These are phyloP conservation scores for Epichloe elymi DNA, from an alignment of 2,329 filamentous ascomycete species.

Conservation along the genomic window DNA sequence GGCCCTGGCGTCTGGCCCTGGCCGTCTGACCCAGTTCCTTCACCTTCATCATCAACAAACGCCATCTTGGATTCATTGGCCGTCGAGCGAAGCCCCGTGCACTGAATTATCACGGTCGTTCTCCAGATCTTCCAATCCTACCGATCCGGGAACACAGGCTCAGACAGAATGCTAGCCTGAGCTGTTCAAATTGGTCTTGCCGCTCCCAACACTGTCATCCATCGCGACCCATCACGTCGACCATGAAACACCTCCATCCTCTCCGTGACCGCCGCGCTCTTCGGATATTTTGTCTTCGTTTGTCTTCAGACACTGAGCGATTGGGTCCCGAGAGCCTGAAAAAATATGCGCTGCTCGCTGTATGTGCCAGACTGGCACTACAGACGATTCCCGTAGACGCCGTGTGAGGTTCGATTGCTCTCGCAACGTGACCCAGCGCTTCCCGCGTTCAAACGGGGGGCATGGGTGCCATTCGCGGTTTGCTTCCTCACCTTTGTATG, in stretches of 20 bases:
- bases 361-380: neutral
- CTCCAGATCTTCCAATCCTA: neutral
- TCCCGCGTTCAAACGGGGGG: neutral
- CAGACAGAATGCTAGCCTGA: neutral
- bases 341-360: neutral
- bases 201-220: neutral
- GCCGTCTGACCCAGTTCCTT: neutral
- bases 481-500: neutral
- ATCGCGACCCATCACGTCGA: neutral
- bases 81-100: neutral
- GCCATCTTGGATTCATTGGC: neutral
- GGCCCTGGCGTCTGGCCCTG: neutral
- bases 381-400: neutral
- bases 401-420: neutral
- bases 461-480: neutral
- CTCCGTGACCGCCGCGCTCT: neutral
- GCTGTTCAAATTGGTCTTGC: neutral
- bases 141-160: neutral
- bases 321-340: slow-evolving; percentile 1
- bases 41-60: neutral
- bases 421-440: neutral
- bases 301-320: neutral
- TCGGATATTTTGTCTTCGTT: neutral
- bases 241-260: slow-evolving; percentile 3
- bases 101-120: neutral